These are phyloP conservation scores for Talaromyces albobiverticillius DNA, from an alignment of 2,329 filamentous ascomycete genomes.

Conservation along the genomic window DNA sequence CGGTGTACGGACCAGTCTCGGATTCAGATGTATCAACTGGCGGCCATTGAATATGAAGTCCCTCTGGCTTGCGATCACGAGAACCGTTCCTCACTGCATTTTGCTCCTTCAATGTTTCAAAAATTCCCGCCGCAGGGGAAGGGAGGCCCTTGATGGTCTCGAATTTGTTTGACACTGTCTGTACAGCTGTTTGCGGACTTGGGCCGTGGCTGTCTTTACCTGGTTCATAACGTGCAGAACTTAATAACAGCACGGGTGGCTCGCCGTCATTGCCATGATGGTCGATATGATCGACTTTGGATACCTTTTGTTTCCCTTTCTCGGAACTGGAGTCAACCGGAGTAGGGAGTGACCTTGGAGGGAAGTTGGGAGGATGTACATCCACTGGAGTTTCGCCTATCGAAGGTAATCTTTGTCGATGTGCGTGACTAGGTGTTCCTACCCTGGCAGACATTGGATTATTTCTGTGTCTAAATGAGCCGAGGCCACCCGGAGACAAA, in stretches of 20 bases:
- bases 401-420: slow-evolving; percentile 68
- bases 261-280: slow-evolving; percentile 26
- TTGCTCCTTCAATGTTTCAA: slow-evolving; percentile 61
- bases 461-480: slow-evolving; percentile 56
- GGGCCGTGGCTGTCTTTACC: slow-evolving; percentile 34
- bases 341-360: slow-evolving; percentile 41
- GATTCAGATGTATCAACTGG: slow-evolving; percentile 48
- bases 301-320: slow-evolving; percentile 36
- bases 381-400: slow-evolving; percentile 68
- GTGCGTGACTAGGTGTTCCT: slow-evolving; percentile 58
- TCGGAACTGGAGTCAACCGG: slow-evolving; percentile 49
- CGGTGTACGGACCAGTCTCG: slow-evolving; percentile 50
- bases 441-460: slow-evolving; percentile 67
- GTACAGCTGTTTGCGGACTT: slow-evolving; percentile 62
- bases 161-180: slow-evolving; percentile 63
- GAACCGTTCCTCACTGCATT: slow-evolving; percentile 59
- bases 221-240: slow-evolving; percentile 47
- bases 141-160: slow-evolving; percentile 59
- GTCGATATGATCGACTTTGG: slow-evolving; percentile 7
- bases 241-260: slow-evolving; percentile 35
- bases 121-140: slow-evolving; percentile 64
- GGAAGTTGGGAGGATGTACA: slow-evolving; percentile 42
- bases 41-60: slow-evolving; percentile 63
- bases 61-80: slow-evolving; percentile 73
- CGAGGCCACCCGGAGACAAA: slow-evolving; percentile 65